phyloP scores from a whole-genome alignment of 306 rosid genomes.

The Cercis canadensis region DNA sequence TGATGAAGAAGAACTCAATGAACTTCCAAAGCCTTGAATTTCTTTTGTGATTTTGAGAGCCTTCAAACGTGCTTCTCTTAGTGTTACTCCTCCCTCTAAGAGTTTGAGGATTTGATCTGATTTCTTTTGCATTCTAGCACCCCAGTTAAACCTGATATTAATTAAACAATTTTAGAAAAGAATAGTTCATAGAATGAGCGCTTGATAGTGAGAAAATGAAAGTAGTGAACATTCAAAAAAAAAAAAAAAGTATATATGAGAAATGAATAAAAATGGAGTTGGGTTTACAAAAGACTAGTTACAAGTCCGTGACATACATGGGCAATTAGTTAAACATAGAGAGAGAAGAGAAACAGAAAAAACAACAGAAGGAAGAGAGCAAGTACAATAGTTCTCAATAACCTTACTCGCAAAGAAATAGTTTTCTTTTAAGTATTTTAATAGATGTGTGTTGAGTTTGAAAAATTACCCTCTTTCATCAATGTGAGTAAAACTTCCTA shows the following conservation, averaged over 20 bases:
- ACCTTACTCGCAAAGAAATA: too few relatives aligned
- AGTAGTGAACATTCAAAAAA: not conserved
- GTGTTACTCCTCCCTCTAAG: slow-evolving; percentile 47
- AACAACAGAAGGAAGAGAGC: too few relatives aligned
- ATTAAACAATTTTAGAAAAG: too few relatives aligned
- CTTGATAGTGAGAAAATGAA: too few relatives aligned
- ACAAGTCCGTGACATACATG: too few relatives aligned
- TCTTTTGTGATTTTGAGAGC: slow-evolving; percentile 76
- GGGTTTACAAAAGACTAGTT: not conserved
- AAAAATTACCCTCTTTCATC: slow-evolving; percentile 70
- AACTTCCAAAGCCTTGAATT: slow-evolving; percentile 78
- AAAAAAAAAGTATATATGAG: not conserved
- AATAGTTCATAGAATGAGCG: too few relatives aligned
- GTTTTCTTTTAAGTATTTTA: too few relatives aligned
- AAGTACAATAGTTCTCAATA: too few relatives aligned
- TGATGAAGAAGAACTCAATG: slow-evolving; percentile 36
- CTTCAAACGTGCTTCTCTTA: slow-evolving; percentile 64
- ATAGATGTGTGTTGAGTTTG: not conserved
- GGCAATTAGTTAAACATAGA: too few relatives aligned
- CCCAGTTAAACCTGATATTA: slow-evolving; percentile 74
- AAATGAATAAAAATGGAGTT: not conserved
- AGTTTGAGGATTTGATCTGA: slow-evolving; percentile 62
- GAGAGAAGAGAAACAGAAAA: too few relatives aligned
- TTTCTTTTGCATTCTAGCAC: slow-evolving; percentile 61
- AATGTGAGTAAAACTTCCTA: slow-evolving; percentile 55